Conservation (phyloP, 78 protist species). For the Dictyostelium capitatum region DNA sequence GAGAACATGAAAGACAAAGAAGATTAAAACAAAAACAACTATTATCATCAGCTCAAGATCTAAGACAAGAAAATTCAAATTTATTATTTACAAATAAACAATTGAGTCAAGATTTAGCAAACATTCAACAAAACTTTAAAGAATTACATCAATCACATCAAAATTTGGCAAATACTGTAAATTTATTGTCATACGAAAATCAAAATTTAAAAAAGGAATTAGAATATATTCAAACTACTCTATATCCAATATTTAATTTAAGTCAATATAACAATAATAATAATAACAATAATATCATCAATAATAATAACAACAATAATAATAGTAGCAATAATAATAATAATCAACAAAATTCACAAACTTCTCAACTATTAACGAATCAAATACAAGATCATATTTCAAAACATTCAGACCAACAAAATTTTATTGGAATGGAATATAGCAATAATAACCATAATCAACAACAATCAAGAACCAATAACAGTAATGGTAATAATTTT, state of each 20-base stretch:
- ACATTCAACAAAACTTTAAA: conserved; percentile 13
- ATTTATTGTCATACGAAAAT: conserved; percentile 20
- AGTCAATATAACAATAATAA: too few relatives aligned
- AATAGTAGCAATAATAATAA: too few relatives aligned
- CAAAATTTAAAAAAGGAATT: conserved; percentile 36
- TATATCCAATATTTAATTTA: neutral
- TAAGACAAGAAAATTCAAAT: conserved; percentile 22
- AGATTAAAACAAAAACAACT: conserved; percentile 65
- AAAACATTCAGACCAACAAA: too few relatives aligned
- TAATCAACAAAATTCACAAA: too few relatives aligned
- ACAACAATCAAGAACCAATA: too few relatives aligned
- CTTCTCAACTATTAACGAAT: too few relatives aligned
- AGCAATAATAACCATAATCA: too few relatives aligned
- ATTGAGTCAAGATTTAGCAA: conserved; percentile 4
- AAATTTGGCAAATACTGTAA: neutral
- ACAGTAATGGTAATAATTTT: too few relatives aligned
- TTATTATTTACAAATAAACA: neutral
- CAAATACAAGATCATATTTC: too few relatives aligned
- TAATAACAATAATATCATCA: too few relatives aligned
- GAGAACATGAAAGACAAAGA: conserved; percentile 74
- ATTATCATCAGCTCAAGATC: conserved; percentile 26
- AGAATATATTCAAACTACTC: neutral
- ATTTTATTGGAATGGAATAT: too few relatives aligned
- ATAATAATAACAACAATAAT: too few relatives aligned
- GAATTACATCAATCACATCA: conserved; percentile 4